phyloP scores from a whole-genome alignment of 2,329 filamentous ascomycete species.

The Aspergillus neoniger region DNA sequence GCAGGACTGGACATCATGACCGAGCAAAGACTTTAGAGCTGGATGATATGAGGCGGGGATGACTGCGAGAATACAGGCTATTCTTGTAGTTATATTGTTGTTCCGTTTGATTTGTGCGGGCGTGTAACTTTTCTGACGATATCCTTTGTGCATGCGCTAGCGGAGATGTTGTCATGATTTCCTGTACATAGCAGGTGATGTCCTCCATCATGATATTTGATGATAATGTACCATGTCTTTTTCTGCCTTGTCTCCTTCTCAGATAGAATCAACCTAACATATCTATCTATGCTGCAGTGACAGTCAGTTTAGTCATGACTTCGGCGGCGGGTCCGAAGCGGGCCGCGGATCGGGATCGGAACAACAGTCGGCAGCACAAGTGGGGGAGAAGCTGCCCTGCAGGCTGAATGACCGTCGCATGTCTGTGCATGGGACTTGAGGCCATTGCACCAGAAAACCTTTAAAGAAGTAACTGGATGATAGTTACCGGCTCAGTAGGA shows the following conservation, averaged over 20 bases:
- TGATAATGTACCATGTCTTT: constrained; percentile 8
- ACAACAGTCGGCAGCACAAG: background rate
- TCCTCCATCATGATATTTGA: constrained; percentile 12
- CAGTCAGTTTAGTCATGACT: background rate
- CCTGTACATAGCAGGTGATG: constrained; percentile 15
- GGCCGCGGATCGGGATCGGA: constrained; percentile 21
- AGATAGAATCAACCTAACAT: too few species aligned
- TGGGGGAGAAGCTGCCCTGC: background rate
- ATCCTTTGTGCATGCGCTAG: constrained; percentile 6
- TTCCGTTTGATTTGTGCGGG: background rate
- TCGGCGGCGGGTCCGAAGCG: constrained; percentile 8
- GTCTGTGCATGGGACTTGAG: background rate
- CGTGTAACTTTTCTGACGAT: background rate
- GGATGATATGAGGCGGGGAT: background rate
- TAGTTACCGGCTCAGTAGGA: too few species aligned
- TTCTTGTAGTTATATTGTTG: background rate
- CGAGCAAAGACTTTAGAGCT: background rate
- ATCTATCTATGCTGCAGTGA: background rate
- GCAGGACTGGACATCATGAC: background rate
- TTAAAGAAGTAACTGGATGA: too few species aligned
- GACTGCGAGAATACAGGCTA: background rate
- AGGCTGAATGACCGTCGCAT: too few species aligned
- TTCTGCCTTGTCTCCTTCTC: background rate
- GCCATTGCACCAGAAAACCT: background rate
- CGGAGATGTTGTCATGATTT: constrained; percentile 6